These are phyloP conservation scores for Phytophthora brassicae DNA, from an alignment of 352 stramenopile genomes.

Conservation along the genomic window DNA sequence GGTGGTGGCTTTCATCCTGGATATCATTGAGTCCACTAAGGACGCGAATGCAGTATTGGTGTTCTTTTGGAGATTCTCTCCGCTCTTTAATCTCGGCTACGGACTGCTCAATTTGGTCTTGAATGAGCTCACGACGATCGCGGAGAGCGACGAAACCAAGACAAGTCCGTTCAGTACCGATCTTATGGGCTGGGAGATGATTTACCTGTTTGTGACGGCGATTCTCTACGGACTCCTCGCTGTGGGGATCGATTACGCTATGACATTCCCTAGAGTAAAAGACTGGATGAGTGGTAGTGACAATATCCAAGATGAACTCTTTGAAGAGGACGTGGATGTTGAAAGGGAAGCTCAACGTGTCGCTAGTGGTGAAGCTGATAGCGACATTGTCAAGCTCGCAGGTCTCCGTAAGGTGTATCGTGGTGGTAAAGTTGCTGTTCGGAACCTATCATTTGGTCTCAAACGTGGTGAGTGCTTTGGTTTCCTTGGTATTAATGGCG, in stretches of 20 bases:
- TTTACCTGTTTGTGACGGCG: conserved; percentile 46
- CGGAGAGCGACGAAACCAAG: conserved; percentile 37
- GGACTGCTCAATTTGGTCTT: conserved; percentile 44
- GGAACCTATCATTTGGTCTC: conserved; percentile 78
- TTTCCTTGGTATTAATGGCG: conserved; percentile 94
- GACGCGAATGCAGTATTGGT: conserved; percentile 52
- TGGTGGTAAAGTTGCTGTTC: conserved; percentile 74
- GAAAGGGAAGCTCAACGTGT: conserved; percentile 40
- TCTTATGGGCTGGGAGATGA: conserved; percentile 62
- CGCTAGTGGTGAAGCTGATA: conserved; percentile 29
- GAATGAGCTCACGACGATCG: conserved; percentile 36
- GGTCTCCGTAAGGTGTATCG: conserved; percentile 51
- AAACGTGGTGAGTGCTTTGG: conserved; percentile 92
- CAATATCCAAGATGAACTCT: conserved; percentile 26
- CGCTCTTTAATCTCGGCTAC: conserved; percentile 59
- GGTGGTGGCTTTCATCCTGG: conserved; percentile 56
- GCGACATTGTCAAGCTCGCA: conserved; percentile 40
- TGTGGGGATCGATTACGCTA: conserved; percentile 44
- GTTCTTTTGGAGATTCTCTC: conserved; percentile 77
- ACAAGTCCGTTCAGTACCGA: conserved; percentile 59
- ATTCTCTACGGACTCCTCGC: conserved; percentile 33
- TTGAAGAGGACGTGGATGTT: conserved; percentile 51
- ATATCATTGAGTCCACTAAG: conserved; percentile 49
- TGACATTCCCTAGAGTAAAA: conserved; percentile 39
- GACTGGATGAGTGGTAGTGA: conserved; percentile 37